These are phyloP conservation scores for Solanum pinnatisectum DNA, from an alignment of 257 asterid genomes.

Conservation along the genomic window DNA sequence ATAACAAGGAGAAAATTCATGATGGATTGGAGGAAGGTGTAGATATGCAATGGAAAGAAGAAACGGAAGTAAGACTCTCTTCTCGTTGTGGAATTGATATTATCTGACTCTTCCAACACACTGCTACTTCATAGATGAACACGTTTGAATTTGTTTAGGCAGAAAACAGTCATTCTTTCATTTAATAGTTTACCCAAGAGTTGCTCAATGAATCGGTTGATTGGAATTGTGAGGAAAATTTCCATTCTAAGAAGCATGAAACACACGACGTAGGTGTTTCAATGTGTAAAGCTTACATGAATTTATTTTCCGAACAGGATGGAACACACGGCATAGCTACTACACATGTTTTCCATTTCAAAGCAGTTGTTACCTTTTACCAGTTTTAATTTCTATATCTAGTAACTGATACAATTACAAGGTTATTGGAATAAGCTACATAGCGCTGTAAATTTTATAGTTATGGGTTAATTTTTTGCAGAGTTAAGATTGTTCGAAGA, in stretches of 20 bases:
- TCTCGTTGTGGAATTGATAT: background rate
- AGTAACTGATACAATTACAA: background rate
- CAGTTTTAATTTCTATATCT: background rate
- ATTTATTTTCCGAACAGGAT: background rate
- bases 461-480: background rate
- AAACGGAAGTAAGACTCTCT: slow-evolving; percentile 44
- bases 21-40: slow-evolving; percentile 72
- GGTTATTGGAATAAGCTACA: background rate
- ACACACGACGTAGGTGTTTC: background rate
- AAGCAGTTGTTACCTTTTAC: background rate
- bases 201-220: background rate
- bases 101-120: background rate
- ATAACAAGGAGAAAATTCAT: slow-evolving; percentile 50
- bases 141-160: background rate
- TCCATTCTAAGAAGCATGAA: background rate
- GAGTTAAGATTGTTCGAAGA: background rate
- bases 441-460: background rate
- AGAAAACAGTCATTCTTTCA: background rate
- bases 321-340: background rate
- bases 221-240: background rate
- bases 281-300: background rate
- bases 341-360: background rate
- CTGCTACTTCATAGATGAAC: background rate
- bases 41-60: slow-evolving; percentile 95
- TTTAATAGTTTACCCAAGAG: background rate